These are phyloP conservation scores for Pharus latifolius DNA, from an alignment of 176 grass and related monocot species.

Conservation along the genomic window DNA sequence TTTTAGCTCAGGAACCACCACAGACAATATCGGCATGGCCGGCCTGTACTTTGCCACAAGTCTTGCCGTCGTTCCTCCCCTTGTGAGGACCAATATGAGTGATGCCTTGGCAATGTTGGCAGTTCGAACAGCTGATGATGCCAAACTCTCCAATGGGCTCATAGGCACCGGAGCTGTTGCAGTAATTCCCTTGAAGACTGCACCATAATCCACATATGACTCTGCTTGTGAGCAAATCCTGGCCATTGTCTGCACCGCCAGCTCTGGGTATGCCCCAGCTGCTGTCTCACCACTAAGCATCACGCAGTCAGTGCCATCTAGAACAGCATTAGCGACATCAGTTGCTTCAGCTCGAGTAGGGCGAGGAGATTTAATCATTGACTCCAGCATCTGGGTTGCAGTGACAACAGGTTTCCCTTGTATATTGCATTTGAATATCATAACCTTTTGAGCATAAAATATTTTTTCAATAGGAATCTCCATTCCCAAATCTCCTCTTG, in stretches of 20 bases:
- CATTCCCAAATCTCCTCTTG: slow-evolving; percentile 76
- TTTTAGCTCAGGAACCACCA: slow-evolving; percentile 52
- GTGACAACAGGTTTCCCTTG: slow-evolving; percentile 84
- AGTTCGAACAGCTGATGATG: slow-evolving; percentile 61
- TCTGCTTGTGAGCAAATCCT: slow-evolving; percentile 66
- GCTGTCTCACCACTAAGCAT: slow-evolving; percentile 92
- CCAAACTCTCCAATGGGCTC: slow-evolving; percentile 80
- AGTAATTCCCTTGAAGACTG: slow-evolving; percentile 51
- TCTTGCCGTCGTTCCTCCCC: slow-evolving; percentile 65
- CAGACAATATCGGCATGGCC: slow-evolving; percentile 48
- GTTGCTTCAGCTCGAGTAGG: slow-evolving; percentile 84
- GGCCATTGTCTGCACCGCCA: slow-evolving; percentile 71
- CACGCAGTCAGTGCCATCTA: slow-evolving; percentile 77
- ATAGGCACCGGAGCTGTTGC: slow-evolving; percentile 35
- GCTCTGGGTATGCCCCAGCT: slow-evolving; percentile 63
- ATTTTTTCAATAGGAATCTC: slow-evolving; percentile 93
- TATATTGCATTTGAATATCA: slow-evolving; percentile 87
- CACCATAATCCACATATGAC: slow-evolving; percentile 42
- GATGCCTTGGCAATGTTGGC: slow-evolving; percentile 49
- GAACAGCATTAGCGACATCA: slow-evolving; percentile 79
- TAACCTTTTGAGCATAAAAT: slow-evolving; percentile 82
- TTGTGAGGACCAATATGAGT: slow-evolving; percentile 80
- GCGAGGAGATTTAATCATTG: slow-evolving; percentile 87
- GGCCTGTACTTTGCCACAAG: slow-evolving; percentile 80
- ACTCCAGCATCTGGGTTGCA: slow-evolving; percentile 88